phyloP scores from a whole-genome alignment of 2,329 filamentous ascomycete genomes.

The Pseudocercospora cruenta region DNA sequence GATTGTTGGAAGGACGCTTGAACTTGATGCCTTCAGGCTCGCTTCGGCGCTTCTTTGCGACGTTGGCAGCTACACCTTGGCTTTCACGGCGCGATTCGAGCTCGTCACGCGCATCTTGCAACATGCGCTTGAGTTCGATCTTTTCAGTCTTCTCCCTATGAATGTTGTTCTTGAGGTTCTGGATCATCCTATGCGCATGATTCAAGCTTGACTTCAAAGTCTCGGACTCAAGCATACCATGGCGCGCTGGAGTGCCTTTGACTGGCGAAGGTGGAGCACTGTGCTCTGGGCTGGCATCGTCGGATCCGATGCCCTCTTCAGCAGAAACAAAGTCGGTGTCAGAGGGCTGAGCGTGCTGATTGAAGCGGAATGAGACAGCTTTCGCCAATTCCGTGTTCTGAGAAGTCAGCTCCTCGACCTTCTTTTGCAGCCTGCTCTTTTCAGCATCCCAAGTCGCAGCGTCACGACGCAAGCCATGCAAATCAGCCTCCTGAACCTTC shows the following conservation, averaged over 20 bases:
- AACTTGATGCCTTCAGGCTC: conserved; percentile 62
- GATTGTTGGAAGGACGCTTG: conserved; percentile 75
- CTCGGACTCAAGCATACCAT: conserved; percentile 90
- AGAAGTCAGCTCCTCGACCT: conserved; percentile 81
- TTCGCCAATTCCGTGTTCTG: conserved; percentile 91
- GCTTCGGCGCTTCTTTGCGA: conserved; percentile 62
- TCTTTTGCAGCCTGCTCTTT: conserved; percentile 74
- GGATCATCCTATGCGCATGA: conserved; percentile 94
- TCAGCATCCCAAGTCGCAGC: conserved; percentile 79
- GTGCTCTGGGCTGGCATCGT: conserved; percentile 73
- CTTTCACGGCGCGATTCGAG: conserved; percentile 64
- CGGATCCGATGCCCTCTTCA: conserved; percentile 60
- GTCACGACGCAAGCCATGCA: conserved; percentile 80
- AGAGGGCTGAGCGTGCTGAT: conserved; percentile 30
- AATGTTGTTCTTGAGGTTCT: conserved; percentile 90
- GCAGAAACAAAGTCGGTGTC: conserved; percentile 59
- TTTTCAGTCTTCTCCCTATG: conserved; percentile 99
- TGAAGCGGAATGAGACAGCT: conserved; percentile 74
- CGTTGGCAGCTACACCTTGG: conserved; percentile 51
- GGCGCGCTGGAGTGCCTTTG: conserved; percentile 81
- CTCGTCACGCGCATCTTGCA: conserved; percentile 93
- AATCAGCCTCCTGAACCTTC: conserved; percentile 86
- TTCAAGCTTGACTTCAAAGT: conserved; percentile 91
- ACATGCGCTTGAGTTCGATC: conserved; percentile 89
- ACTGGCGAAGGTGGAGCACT: conserved; percentile 88